phyloP scores from a whole-genome alignment of 2,329 filamentous ascomycete species.

The Raffaelea ambrosiae region DNA sequence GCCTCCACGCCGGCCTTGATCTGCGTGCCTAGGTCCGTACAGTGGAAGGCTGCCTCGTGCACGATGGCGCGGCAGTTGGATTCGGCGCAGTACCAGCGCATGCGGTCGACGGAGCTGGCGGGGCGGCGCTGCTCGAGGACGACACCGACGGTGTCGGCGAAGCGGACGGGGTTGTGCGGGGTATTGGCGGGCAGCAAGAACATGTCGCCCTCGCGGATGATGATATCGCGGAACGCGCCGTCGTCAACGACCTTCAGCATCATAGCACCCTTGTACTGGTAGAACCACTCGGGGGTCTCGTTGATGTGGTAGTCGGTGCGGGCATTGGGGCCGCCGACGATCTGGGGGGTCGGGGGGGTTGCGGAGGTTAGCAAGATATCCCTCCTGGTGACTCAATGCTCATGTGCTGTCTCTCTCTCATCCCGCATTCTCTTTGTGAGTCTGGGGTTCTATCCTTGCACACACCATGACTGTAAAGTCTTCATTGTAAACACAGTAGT shows the following conservation, averaged over 20 bases:
- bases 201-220: conserved; percentile 88
- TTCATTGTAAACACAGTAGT: conserved; percentile 91
- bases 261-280: conserved; percentile 91
- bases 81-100: conserved; percentile 70
- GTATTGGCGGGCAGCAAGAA: conserved; percentile 89
- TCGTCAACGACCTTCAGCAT: conserved; percentile 81
- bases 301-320: conserved; percentile 99
- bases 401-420: no score
- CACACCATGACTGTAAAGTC: conserved; percentile 71
- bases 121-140: conserved; percentile 83
- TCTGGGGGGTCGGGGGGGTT: conserved; percentile 17
- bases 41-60: conserved; percentile 80
- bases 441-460: no score
- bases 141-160: conserved; percentile 86
- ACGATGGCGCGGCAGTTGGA: conserved; percentile 57
- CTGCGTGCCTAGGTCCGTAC: conserved; percentile 84
- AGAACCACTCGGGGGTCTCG: conserved; percentile 94
- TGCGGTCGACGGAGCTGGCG: conserved; percentile 58
- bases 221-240: conserved; percentile 66
- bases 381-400: no score
- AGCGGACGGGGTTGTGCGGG: conserved; percentile 92
- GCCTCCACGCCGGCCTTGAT: conserved; percentile 84
- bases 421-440: no score
- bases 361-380: neutral
- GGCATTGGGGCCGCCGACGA: conserved; percentile 87